These are phyloP conservation scores for Pleurotus citrinopileatus DNA, from an alignment of 768 basidiomycete genomes.

Conservation along the genomic window DNA sequence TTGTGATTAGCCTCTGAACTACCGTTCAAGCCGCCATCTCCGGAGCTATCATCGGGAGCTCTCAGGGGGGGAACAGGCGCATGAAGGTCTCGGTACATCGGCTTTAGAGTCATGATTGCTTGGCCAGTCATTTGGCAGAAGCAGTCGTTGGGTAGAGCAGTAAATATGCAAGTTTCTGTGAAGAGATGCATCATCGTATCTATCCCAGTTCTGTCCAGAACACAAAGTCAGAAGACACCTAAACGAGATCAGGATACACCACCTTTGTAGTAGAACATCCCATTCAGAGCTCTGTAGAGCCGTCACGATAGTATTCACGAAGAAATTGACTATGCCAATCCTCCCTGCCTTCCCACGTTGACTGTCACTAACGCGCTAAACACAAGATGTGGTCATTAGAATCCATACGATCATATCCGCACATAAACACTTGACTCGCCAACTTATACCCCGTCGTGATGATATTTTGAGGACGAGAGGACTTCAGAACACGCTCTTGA, in stretches of 20 bases:
- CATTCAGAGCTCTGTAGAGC: slow-evolving; percentile 65
- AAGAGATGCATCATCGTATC: slow-evolving; percentile 78
- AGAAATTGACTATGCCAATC: slow-evolving; percentile 51
- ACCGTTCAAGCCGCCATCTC: not conserved
- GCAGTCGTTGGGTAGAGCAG: slow-evolving; percentile 79
- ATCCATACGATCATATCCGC: not conserved
- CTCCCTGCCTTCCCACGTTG: slow-evolving; percentile 39
- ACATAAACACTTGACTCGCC: slow-evolving; percentile 32
- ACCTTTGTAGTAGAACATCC: slow-evolving; percentile 65
- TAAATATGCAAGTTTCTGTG: slow-evolving; percentile 69
- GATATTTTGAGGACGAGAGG: slow-evolving; percentile 47
- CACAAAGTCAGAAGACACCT: slow-evolving; percentile 16
- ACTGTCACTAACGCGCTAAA: slow-evolving; percentile 29
- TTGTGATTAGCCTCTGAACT: not conserved
- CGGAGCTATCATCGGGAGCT: slow-evolving; percentile 2
- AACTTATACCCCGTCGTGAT: slow-evolving; percentile 65
- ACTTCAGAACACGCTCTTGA: slow-evolving; percentile 51
- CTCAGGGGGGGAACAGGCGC: not conserved
- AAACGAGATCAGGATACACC: too few relatives aligned
- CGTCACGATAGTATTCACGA: slow-evolving; percentile 74
- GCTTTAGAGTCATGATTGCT: slow-evolving; percentile 45
- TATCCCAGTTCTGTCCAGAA: slow-evolving; percentile 63
- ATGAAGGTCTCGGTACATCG: slow-evolving; percentile 21
- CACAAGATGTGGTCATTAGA: too few relatives aligned
- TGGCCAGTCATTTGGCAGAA: slow-evolving; percentile 80